Percentiles rank a stretch among this genome's conserved stretches.
Conservation (phyloP, 768 basidiomycete genomes). For the Lyophyllum decastes region DNA sequence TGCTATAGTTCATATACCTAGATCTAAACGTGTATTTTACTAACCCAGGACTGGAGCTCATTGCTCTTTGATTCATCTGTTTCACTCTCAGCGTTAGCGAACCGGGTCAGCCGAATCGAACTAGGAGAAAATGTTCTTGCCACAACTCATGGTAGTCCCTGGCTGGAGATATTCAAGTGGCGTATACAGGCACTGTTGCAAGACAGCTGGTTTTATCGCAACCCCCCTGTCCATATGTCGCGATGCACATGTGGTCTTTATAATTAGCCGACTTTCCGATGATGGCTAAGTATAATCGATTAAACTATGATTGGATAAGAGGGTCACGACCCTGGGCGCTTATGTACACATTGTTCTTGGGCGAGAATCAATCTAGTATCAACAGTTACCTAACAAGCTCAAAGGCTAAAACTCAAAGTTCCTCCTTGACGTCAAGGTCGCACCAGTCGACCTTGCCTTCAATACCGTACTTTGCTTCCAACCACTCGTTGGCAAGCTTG, state of each 20-base stretch:
- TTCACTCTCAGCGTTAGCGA: neutral
- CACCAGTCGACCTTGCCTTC: conserved; percentile 79
- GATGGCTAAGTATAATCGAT: conserved; percentile 5
- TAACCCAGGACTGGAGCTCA: conserved; percentile 7
- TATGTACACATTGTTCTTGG: neutral
- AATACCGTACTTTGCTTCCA: conserved; percentile 74
- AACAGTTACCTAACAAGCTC: neutral
- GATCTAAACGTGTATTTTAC: conserved; percentile 24
- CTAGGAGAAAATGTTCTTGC: neutral
- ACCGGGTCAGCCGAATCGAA: neutral
- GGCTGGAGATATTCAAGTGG: neutral
- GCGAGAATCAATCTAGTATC: conserved; percentile 9
- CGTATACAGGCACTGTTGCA: conserved; percentile 11
- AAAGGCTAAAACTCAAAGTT: conserved; percentile 17
- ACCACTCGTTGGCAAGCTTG: conserved; percentile 84
- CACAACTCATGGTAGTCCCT: neutral
- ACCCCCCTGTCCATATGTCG: conserved; percentile 4
- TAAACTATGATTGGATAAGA: conserved; percentile 7
- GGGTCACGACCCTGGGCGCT: neutral
- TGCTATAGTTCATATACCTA: conserved; percentile 28
- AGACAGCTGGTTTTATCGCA: neutral
- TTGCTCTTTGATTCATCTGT: neutral
- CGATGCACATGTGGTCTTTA: neutral
- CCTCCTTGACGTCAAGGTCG: conserved; percentile 22
- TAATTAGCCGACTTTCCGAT: neutral